These are phyloP conservation scores for Fusarium staphyleae DNA, from an alignment of 2,329 filamentous ascomycete species.

Conservation along the genomic window DNA sequence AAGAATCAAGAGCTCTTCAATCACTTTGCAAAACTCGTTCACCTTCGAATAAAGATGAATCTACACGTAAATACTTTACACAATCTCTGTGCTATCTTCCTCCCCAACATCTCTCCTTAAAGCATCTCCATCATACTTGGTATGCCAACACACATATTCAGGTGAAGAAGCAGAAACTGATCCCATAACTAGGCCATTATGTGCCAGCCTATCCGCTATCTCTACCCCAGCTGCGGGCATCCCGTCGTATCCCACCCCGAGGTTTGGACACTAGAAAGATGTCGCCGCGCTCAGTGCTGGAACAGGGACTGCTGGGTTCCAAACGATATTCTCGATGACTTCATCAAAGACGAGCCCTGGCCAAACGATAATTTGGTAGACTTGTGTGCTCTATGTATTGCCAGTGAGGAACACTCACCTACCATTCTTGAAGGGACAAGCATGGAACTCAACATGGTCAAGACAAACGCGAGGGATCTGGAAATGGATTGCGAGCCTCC, in stretches of 20 bases:
- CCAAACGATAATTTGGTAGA: slow-evolving; percentile 4
- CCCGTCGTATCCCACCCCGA: slow-evolving; percentile 8
- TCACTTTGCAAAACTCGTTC: no score
- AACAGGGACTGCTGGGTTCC: slow-evolving; percentile 36
- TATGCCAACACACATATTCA: no score
- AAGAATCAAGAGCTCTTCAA: no score
- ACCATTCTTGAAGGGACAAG: not conserved
- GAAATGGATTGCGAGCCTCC: no score
- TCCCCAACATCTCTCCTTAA: no score
- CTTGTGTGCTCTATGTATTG: not conserved
- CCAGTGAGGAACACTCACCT: not conserved
- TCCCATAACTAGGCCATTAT: slow-evolving; percentile 5
- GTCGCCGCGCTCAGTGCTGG: slow-evolving; percentile 7
- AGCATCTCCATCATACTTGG: no score
- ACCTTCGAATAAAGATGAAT: no score
- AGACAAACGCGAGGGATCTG: no score
- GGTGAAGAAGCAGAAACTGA: no score
- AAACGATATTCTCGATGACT: not conserved
- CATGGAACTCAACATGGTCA: no score
- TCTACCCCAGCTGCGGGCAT: slow-evolving; percentile 37
- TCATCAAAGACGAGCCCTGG: slow-evolving; percentile 17
- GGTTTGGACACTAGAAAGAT: slow-evolving; percentile 27
- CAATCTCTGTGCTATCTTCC: no score
- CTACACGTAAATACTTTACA: no score
- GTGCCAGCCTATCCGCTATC: slow-evolving; percentile 36